Evolutionary conservation across 352 stramenopile genomes (phyloP), one percentile per base, ranked within the genome.

Genomic region (Elongisporangium undulatum): DNA sequence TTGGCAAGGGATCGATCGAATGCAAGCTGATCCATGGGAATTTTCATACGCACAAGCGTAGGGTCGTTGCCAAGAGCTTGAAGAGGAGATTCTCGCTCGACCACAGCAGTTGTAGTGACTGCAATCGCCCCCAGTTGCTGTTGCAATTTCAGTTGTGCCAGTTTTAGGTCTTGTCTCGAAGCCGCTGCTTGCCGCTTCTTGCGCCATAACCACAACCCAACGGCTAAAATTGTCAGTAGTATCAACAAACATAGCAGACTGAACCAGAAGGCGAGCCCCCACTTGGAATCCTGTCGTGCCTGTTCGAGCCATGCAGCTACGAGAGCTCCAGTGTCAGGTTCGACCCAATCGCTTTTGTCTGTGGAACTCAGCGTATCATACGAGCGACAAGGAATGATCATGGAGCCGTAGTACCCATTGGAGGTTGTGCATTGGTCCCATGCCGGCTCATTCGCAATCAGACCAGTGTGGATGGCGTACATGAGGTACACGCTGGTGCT

Each of bases 71-170:
- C 34, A 75, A 51, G 22, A 58, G 55, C 34, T 77, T 56, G 21
- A 86, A 72, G 12, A 63, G 52, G 38, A 88, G 67, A 6, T 77
- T 69, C n/a, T 82, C 75, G 60, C n/a, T n/a, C n/a, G n/a, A n/a
- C n/a, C n/a, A n/a, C n/a, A n/a, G n/a, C n/a, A n/a, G n/a, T n/a
- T n/a, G n/a, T n/a, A n/a, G n/a, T n/a, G n/a, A n/a, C n/a, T n/a
- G n/a, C n/a, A n/a, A 73, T 74, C 2, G 62, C 41, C 17, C 86
- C 67, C 0, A 70, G 68, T 19, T 76, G 74, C 0, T 59, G 57
- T 1, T 58, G 39, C 21, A 88, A 39, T 23, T 74, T 62, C 17
- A 63, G 62, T 45, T 88, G n/a, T 48, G n/a, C n/a, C n/a, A 50
- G 34, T 53, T 56, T 23, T 58, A 53, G 48, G 51, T 53, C 12